A percentile compares a stretch with the other conserved stretches of the same genome.
Conservation (phyloP, 2,329 filamentous ascomycete species). For the Xylaria hypoxylon region DNA sequence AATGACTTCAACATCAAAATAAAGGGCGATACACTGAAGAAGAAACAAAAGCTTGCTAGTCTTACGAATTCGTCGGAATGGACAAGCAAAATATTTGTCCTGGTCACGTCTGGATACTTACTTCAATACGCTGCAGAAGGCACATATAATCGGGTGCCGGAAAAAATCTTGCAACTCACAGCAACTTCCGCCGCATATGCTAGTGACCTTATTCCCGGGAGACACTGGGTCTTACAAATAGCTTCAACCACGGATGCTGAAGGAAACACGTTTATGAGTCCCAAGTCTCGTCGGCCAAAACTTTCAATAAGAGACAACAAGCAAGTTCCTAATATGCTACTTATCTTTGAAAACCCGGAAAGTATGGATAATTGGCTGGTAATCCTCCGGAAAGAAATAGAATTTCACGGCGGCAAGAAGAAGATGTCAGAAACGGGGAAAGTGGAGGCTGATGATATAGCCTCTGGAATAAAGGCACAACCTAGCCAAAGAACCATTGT, state of each 20-base stretch:
- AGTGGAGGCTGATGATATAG: constrained; percentile 57
- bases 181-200: constrained; percentile 83
- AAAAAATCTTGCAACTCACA: constrained; percentile 78
- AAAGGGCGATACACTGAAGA: constrained; percentile 59
- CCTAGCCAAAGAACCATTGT: constrained; percentile 61
- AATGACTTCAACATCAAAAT: constrained; percentile 49
- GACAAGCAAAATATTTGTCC: constrained; percentile 77
- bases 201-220: constrained; percentile 81
- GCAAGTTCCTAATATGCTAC: constrained; percentile 71
- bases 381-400: constrained; percentile 75
- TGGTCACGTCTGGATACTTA: constrained; percentile 77
- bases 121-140: constrained; percentile 81
- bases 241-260: constrained; percentile 73
- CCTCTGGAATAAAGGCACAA: constrained; percentile 53
- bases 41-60: constrained; percentile 58
- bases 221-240: constrained; percentile 83
- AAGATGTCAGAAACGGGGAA: constrained; percentile 69
- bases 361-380: constrained; percentile 83
- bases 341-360: constrained; percentile 78
- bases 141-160: constrained; percentile 76
- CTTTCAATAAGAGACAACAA: constrained; percentile 72
- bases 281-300: constrained; percentile 73
- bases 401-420: constrained; percentile 75
- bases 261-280: constrained; percentile 61
- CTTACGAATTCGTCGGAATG: constrained; percentile 68